Evolutionary conservation across 306 rosid genomes (phyloP), one percentile per base, ranked within the genome.

Genomic region (Psophocarpus tetragonolobus): DNA sequence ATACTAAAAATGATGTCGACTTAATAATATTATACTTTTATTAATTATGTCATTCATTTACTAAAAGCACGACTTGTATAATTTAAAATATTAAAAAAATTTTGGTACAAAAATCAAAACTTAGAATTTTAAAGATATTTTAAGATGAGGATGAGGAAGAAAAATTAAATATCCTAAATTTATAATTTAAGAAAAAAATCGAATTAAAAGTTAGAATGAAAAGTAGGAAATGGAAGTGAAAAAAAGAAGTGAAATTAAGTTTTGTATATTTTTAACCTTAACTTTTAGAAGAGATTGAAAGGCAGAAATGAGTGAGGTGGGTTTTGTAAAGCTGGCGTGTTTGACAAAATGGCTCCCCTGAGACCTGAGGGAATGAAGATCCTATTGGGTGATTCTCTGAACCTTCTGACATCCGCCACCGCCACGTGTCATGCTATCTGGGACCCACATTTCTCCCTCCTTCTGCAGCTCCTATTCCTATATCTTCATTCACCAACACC

Each of bases 361-460:
- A 39, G 56, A 56, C 10, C 57, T 9, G 24, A 39, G 56, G 67
- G 65, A 76, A 68, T 18, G 58, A 41, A 68, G 33, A 5, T 63
- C 48, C 32, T 20, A 66, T 39, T 65, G 71, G 51, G 12, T 66
- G 35, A 58, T 62, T 75, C 64, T 42, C 63, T 26, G 33, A 24
- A 26, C 18, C 44, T 57, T 36, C 45, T 77, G 4, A 50, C 17
- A 15, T 23, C 23, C 27, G 9, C 60, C 1, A 26, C 24, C 15
- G 76, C 76, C 76, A 73, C 71, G 76, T 78, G 79, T 36, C 17
- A 21, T 30, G 53, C 50, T 1, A 9, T 27, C 15, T 60, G 81
- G 87, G 87, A n/a, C 81, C 87, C 87, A 53, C 69, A 27, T 38
- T 75, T 5, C 17, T 5, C 0, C 26, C 36, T 64, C 21, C 42